phyloP scores from a whole-genome alignment of 331 rosid genomes.

The Arachis monticola region DNA sequence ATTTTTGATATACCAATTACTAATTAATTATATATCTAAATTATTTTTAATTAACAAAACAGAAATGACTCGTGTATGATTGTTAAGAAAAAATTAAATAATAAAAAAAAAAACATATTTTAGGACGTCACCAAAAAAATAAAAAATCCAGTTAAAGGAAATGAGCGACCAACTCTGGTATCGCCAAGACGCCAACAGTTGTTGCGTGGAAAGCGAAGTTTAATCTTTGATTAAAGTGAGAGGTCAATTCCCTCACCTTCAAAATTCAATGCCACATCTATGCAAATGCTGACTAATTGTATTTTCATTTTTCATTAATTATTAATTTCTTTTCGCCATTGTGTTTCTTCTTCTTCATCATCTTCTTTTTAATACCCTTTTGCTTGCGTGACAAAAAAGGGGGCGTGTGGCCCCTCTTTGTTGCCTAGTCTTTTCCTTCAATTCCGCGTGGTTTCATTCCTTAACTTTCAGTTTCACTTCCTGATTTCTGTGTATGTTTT shows the following conservation, averaged over 20 bases:
- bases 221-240: slow-evolving; percentile 33
- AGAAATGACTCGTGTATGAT: too few relatives aligned
- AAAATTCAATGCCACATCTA: slow-evolving; percentile 15
- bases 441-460: slow-evolving; percentile 17
- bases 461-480: neutral
- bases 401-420: slow-evolving; percentile 39
- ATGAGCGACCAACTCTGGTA: too few relatives aligned
- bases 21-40: too few relatives aligned
- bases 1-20: too few relatives aligned
- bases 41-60: too few relatives aligned
- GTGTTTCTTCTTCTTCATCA: slow-evolving; percentile 28
- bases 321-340: neutral
- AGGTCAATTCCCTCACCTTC: slow-evolving; percentile 36
- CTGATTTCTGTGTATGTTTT: neutral
- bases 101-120: neutral
- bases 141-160: neutral
- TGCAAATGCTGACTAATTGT: neutral
- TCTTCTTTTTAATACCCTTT: neutral
- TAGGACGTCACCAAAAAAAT: neutral
- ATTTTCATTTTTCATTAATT: neutral
- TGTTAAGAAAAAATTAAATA: too few relatives aligned
- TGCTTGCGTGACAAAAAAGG: slow-evolving; percentile 45
- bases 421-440: slow-evolving; percentile 37
- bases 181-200: neutral
- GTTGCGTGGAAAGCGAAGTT: slow-evolving; percentile 52